phyloP scores from a whole-genome alignment of 2,329 filamentous ascomycete genomes.

The Aureobasidium mangrovei region DNA sequence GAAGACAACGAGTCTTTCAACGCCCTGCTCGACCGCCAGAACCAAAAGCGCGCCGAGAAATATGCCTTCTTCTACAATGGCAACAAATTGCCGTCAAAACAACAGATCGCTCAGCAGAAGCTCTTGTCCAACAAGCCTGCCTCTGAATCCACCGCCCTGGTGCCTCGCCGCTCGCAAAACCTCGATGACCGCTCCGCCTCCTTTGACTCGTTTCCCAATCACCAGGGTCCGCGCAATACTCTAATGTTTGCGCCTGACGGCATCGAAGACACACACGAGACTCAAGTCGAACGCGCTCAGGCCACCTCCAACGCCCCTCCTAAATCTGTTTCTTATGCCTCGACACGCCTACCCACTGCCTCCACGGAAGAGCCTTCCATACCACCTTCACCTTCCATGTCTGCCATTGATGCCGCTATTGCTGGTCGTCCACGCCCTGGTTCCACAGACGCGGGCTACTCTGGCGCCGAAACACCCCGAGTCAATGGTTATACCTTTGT shows the following conservation, averaged over 20 bases:
- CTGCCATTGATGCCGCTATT: slow-evolving; percentile 76
- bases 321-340: slow-evolving; percentile 69
- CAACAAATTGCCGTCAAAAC: slow-evolving; percentile 66
- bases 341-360: slow-evolving; percentile 62
- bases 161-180: slow-evolving; percentile 46
- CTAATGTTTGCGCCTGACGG: slow-evolving; percentile 78
- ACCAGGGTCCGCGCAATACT: slow-evolving; percentile 58
- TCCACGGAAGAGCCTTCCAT: slow-evolving; percentile 25
- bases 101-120: slow-evolving; percentile 58
- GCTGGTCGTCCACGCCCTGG: slow-evolving; percentile 57
- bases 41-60: slow-evolving; percentile 72
- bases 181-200: slow-evolving; percentile 64
- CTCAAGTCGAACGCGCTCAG: slow-evolving; percentile 60
- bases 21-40: slow-evolving; percentile 81
- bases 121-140: slow-evolving; percentile 42
- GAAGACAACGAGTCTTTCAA: slow-evolving; percentile 99
- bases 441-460: slow-evolving; percentile 34
- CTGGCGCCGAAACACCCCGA: slow-evolving; percentile 70
- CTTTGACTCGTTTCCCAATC: slow-evolving; percentile 62
- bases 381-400: slow-evolving; percentile 73
- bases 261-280: slow-evolving; percentile 47
- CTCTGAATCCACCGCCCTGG: slow-evolving; percentile 29
- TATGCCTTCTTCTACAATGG: slow-evolving; percentile 82
- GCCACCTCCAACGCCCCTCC: slow-evolving; percentile 63
- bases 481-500: slow-evolving; percentile 95